These are phyloP conservation scores for Mycena filopes DNA, from an alignment of 768 basidiomycete genomes.

Conservation along the genomic window DNA sequence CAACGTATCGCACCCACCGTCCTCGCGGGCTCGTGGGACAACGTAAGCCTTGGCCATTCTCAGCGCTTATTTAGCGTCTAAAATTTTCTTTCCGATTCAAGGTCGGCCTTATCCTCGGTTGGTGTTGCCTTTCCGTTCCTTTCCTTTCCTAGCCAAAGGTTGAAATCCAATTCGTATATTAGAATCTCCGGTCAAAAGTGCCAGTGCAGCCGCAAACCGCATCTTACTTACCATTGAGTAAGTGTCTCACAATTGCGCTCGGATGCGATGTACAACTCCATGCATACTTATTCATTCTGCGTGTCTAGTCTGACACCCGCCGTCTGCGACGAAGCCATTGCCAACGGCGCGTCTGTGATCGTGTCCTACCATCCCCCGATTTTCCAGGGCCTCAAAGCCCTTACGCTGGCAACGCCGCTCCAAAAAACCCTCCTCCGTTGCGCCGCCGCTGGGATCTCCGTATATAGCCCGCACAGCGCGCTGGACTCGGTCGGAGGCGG, in stretches of 20 bases:
- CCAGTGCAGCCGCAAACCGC: constrained; percentile 50
- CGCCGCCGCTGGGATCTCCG: constrained; percentile 82
- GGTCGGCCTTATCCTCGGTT: constrained; percentile 83
- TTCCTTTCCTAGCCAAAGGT: constrained; percentile 8
- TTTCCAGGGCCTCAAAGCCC: constrained; percentile 76
- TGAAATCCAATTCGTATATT: not conserved
- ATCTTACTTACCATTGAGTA: constrained; percentile 83
- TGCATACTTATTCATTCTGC: not conserved
- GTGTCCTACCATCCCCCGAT: constrained; percentile 90
- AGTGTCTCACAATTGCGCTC: constrained; percentile 35
- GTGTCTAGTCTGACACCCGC: constrained; percentile 72
- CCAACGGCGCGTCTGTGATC: constrained; percentile 70
- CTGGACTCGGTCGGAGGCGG: constrained; percentile 88
- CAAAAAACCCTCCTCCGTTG: constrained; percentile 85
- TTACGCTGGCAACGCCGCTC: constrained; percentile 83
- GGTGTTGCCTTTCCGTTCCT: no score
- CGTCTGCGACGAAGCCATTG: constrained; percentile 76
- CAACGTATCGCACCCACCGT: constrained; percentile 87
- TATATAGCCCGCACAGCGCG: constrained; percentile 90
- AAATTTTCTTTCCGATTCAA: constrained; percentile 40
- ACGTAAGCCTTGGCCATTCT: constrained; percentile 62
- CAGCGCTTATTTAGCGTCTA: not conserved
- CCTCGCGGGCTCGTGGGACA: constrained; percentile 94
- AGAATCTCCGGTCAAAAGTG: constrained; percentile 66
- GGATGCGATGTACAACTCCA: constrained; percentile 33